Evolutionary conservation across 257 asterid species (phyloP).

Genomic region (Penstemon newberryi): DNA sequence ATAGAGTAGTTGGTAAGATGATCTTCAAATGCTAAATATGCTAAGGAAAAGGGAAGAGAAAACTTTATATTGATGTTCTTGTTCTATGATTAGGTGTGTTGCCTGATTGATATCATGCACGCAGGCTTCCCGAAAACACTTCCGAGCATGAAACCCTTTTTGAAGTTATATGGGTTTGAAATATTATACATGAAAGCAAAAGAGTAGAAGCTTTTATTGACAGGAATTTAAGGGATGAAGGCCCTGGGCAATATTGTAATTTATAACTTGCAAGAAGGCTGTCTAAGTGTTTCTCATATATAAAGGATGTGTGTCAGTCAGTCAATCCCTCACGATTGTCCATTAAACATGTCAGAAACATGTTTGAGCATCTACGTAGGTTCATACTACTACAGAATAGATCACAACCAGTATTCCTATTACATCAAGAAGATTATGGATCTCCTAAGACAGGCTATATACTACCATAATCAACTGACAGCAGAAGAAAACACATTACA

Average conservation of each 20-base stretch:
- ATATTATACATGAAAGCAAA: too few species aligned
- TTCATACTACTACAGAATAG: slow-evolving; percentile 9
- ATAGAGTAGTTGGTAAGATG: neutral
- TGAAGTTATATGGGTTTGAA: neutral
- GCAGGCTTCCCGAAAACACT: neutral
- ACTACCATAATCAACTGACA: slow-evolving; percentile 6
- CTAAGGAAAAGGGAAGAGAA: neutral
- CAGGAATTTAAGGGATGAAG: neutral
- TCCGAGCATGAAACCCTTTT: neutral
- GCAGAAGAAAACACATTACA: slow-evolving; percentile 22
- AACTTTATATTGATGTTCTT: neutral
- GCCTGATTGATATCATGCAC: neutral
- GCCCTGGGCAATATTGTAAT: neutral
- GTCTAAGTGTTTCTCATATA: neutral
- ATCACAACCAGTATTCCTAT: neutral
- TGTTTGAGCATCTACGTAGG: neutral
- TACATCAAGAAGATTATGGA: slow-evolving; percentile 3
- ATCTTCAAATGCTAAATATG: neutral
- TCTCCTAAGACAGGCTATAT: neutral
- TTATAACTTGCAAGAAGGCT: neutral
- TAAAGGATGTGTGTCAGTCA: neutral
- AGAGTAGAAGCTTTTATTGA: too few species aligned
- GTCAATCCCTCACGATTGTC: slow-evolving; percentile 18
- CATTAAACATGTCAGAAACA: slow-evolving; percentile 15
- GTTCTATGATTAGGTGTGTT: neutral